Percentiles rank a stretch among this genome's conserved stretches.
These are phyloP conservation scores for Fusarium redolens DNA, from an alignment of 2,329 filamentous ascomycete genomes.

Conservation along the genomic window DNA sequence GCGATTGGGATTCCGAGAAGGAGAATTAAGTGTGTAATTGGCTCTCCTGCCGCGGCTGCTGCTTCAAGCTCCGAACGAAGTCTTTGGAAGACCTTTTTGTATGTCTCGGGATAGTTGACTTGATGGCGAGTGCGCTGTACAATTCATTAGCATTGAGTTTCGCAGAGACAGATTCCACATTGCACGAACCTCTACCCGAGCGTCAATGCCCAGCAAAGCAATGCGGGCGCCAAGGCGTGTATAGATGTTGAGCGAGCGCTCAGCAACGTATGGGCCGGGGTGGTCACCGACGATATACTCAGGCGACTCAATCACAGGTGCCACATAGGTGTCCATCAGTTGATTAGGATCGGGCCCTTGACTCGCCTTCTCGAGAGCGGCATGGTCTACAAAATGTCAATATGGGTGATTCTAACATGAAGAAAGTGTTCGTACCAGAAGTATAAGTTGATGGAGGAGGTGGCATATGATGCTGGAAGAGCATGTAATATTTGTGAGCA, in stretches of 20 bases:
- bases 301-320: conserved; percentile 65
- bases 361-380: conserved; percentile 47
- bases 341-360: conserved; percentile 76
- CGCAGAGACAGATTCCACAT: neutral
- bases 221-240: conserved; percentile 84
- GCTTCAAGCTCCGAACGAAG: conserved; percentile 78
- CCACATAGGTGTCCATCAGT: conserved; percentile 79
- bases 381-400: conserved; percentile 40
- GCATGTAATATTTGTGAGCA: conserved; percentile 97
- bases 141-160: conserved; percentile 55
- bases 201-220: conserved; percentile 89
- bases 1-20: conserved; percentile 89
- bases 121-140: conserved; percentile 85
- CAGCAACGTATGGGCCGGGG: conserved; percentile 88
- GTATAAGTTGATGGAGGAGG: conserved; percentile 89
- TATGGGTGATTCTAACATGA: neutral
- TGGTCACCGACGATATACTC: conserved; percentile 83
- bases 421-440: conserved; percentile 28
- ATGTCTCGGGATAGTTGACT: conserved; percentile 94
- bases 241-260: conserved; percentile 89
- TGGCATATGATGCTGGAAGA: conserved; percentile 94
- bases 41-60: conserved; percentile 74
- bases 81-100: conserved; percentile 83
- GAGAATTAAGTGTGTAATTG: conserved; percentile 89
- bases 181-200: conserved; percentile 79